A percentile compares a stretch with the other conserved stretches of the same genome.
phyloP scores from a whole-genome alignment of 148 eudicot species.

The Rhododendron ferrugineum region DNA sequence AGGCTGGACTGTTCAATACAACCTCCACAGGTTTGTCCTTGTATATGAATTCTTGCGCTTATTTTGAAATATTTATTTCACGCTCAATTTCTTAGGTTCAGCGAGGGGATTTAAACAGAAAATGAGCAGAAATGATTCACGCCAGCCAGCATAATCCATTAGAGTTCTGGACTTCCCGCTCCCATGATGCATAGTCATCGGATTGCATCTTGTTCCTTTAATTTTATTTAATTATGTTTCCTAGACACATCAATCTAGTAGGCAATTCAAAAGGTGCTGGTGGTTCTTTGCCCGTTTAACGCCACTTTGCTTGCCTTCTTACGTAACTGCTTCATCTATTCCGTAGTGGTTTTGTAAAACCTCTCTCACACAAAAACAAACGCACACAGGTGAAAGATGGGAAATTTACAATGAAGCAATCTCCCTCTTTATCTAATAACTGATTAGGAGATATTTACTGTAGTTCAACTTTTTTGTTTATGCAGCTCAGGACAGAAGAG shows the following conservation, averaged over 20 bases:
- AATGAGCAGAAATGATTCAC: background rate
- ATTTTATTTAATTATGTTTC: background rate
- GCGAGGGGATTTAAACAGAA: background rate
- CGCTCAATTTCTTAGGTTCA: background rate
- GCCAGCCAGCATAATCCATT: background rate
- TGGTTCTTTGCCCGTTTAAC: background rate
- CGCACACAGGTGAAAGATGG: slow-evolving; percentile 15
- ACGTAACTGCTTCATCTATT: background rate
- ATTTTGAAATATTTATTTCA: background rate
- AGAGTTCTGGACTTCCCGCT: background rate
- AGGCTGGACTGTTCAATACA: slow-evolving; percentile 95
- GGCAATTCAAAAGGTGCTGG: background rate
- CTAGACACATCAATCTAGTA: background rate
- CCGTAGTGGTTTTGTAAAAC: background rate
- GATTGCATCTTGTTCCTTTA: background rate
- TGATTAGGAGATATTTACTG: background rate
- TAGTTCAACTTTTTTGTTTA: slow-evolving; percentile 11
- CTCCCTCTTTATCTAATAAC: background rate
- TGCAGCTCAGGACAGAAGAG: slow-evolving; percentile 97
- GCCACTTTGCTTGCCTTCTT: background rate
- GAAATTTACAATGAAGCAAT: slow-evolving; percentile 19
- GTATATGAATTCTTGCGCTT: background rate
- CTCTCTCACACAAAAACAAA: background rate
- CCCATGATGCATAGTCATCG: background rate
- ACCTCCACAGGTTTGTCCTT: slow-evolving; percentile 79